Conservation (phyloP, 2,329 filamentous ascomycete species). For the Claviceps arundinis region DNA sequence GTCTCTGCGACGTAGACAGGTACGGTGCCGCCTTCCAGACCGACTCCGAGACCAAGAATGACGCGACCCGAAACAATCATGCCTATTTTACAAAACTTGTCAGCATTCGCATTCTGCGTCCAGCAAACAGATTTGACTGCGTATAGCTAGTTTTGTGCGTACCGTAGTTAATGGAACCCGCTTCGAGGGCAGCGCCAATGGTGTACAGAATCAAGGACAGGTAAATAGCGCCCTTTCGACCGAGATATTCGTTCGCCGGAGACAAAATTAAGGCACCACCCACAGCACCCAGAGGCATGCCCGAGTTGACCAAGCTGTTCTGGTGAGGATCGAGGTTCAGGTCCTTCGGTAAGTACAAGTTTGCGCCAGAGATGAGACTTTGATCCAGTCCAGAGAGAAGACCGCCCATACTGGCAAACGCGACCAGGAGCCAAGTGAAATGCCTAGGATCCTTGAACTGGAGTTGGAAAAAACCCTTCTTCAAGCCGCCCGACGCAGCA, state of each 20-base stretch:
- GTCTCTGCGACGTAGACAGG: slow-evolving; percentile 64
- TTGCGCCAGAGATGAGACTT: slow-evolving; percentile 58
- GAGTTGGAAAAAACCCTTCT: slow-evolving; percentile 36
- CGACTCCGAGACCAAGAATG: slow-evolving; percentile 57
- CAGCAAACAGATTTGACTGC: neutral
- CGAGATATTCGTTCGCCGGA: slow-evolving; percentile 53
- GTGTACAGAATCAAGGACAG: slow-evolving; percentile 58
- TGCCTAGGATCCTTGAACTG: slow-evolving; percentile 46
- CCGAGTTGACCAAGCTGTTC: slow-evolving; percentile 54
- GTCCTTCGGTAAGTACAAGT: slow-evolving; percentile 49
- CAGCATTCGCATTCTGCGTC: neutral
- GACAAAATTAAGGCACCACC: slow-evolving; percentile 54
- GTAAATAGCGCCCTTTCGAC: slow-evolving; percentile 55
- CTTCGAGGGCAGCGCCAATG: slow-evolving; percentile 53
- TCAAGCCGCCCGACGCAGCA: slow-evolving; percentile 17
- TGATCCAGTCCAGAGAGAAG: slow-evolving; percentile 61
- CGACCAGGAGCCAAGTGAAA: slow-evolving; percentile 56
- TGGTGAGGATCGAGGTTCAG: slow-evolving; percentile 41
- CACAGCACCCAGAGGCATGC: slow-evolving; percentile 60
- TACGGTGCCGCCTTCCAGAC: slow-evolving; percentile 61
- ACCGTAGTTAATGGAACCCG: slow-evolving; percentile 53
- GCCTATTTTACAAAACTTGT: slow-evolving; percentile 14
- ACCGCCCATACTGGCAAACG: slow-evolving; percentile 64
- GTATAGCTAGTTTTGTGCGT: slow-evolving; percentile 1
- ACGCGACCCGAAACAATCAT: slow-evolving; percentile 60